Percentiles rank a stretch among this genome's conserved stretches.
Evolutionary conservation across 208 protist genomes (phyloP).

Genomic region (Wallacemonas sp.): DNA sequence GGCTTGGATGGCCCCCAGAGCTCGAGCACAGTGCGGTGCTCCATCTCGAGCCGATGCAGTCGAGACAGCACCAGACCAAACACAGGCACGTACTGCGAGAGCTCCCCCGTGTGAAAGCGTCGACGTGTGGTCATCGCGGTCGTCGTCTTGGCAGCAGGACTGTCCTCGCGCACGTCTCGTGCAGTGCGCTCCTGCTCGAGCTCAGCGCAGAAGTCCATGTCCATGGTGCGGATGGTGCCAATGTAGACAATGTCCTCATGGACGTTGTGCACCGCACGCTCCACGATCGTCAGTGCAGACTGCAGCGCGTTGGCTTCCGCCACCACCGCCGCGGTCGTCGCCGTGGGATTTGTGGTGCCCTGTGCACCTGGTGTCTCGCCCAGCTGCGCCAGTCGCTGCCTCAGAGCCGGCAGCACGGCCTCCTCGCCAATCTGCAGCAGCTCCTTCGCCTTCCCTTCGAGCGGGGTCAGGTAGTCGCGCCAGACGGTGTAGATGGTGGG

Average conservation of each 20-base stretch:
- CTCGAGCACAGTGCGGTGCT: constrained; percentile 79
- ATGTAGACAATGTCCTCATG: constrained; percentile 63
- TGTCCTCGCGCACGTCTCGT: not conserved
- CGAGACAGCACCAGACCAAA: constrained; percentile 73
- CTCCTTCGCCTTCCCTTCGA: constrained; percentile 44
- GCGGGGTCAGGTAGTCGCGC: constrained; percentile 50
- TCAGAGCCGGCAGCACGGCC: constrained; percentile 38
- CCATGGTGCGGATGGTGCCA: constrained; percentile 50
- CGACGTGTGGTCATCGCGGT: not conserved
- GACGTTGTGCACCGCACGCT: constrained; percentile 31
- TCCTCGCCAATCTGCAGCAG: constrained; percentile 40
- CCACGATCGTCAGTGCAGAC: constrained; percentile 13
- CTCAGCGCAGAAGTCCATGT: constrained; percentile 31
- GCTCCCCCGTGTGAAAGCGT: constrained; percentile 14
- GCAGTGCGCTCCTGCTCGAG: not conserved
- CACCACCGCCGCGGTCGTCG: not conserved
- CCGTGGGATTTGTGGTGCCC: not conserved
- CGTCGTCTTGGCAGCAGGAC: not conserved
- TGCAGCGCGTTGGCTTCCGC: constrained; percentile 1
- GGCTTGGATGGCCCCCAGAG: constrained; percentile 45
- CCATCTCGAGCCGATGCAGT: constrained; percentile 76
- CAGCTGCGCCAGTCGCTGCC: constrained; percentile 1
- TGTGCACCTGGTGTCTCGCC: no score
- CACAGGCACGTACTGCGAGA: constrained; percentile 78
- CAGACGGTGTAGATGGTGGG: constrained; percentile 57